Evolutionary conservation across 139 green algal genomes (phyloP).

Genomic region (Trebouxia sp.): DNA sequence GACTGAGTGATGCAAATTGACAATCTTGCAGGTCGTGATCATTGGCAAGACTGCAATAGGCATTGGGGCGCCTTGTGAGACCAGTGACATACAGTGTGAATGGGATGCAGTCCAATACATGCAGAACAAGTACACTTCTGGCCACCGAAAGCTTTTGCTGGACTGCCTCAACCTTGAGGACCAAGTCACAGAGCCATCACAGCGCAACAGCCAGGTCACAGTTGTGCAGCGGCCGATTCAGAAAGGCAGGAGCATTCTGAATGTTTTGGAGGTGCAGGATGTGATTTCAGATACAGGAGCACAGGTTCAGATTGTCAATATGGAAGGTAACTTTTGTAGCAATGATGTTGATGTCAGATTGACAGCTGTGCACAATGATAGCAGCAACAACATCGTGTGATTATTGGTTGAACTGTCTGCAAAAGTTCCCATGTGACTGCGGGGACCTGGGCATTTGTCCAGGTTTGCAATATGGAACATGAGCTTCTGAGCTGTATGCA

Average conservation of each 20-base stretch:
- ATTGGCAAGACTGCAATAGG: neutral
- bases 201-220: neutral
- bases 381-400: too few relatives aligned
- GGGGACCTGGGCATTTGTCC: too few relatives aligned
- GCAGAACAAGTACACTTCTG: neutral
- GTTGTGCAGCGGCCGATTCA: neutral
- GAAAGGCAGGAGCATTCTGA: neutral
- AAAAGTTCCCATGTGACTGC: too few relatives aligned
- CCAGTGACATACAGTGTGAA: neutral
- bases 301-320: neutral
- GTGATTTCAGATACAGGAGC: neutral
- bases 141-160: neutral
- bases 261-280: neutral
- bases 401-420: too few relatives aligned
- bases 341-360: neutral
- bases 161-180: neutral
- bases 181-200: neutral
- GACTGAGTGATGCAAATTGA: neutral
- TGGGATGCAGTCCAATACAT: conserved; percentile 8
- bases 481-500: too few relatives aligned
- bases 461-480: too few relatives aligned
- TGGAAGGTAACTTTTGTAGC: neutral
- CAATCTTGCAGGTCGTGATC: neutral
- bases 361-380: too few relatives aligned
- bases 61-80: neutral